Evolutionary conservation across 73 alveolate species (phyloP).

Genomic region (Tetrahymena elliotti): DNA sequence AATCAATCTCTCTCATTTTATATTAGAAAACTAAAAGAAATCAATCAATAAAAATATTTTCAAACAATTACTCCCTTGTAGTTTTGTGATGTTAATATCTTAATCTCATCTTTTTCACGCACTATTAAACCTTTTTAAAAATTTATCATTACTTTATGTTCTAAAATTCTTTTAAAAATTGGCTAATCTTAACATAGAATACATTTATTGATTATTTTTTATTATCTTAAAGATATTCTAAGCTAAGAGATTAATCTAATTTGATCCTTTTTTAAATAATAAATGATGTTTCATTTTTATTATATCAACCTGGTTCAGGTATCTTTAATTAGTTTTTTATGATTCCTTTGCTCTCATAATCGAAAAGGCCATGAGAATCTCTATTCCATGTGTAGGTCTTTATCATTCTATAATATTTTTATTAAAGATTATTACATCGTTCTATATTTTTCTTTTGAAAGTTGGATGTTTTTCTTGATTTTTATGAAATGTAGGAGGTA

Average conservation of each 20-base stretch:
- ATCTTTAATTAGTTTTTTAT: constrained; percentile 38
- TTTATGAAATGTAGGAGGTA: background rate
- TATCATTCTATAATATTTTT: background rate
- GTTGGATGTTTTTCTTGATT: background rate
- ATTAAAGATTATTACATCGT: background rate
- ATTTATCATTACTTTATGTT: background rate
- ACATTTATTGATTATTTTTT: background rate
- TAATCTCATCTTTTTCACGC: background rate
- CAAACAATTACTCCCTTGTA: background rate
- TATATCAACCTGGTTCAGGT: constrained; percentile 10
- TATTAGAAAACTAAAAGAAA: background rate
- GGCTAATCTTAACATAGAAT: background rate
- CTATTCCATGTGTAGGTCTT: constrained; percentile 57
- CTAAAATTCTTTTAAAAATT: background rate
- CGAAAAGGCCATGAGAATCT: constrained; percentile 76
- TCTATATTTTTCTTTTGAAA: background rate
- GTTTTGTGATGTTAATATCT: background rate
- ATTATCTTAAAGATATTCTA: background rate
- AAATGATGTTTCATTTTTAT: background rate
- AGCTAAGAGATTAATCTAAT: background rate
- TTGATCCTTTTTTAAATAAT: background rate
- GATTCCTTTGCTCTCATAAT: constrained; percentile 60
- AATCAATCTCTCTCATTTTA: background rate
- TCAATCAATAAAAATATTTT: background rate
- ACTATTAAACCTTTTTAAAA: background rate